Conservation (phyloP, 1,284 basidiomycete genomes). For the Irpex lacteus region DNA sequence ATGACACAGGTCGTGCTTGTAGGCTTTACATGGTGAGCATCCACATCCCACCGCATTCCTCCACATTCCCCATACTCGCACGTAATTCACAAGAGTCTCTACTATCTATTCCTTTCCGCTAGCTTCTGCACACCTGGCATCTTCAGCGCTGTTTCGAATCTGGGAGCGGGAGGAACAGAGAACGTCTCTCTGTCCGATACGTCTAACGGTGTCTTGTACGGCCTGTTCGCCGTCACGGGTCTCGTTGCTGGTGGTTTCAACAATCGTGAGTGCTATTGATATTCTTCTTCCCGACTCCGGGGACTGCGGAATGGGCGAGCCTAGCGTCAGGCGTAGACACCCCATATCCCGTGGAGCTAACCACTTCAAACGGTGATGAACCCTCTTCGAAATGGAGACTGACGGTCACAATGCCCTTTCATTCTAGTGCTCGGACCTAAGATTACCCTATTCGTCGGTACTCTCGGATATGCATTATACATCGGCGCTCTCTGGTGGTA, state of each 20-base stretch:
- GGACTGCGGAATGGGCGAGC: neutral
- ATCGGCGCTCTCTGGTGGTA: slow-evolving; percentile 42
- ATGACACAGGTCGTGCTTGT: slow-evolving; percentile 41
- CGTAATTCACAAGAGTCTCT: neutral
- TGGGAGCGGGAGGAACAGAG: slow-evolving; percentile 44
- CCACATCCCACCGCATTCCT: neutral
- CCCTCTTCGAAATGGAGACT: neutral
- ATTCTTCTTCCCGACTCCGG: no score
- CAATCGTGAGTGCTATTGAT: slow-evolving; percentile 34
- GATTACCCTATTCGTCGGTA: slow-evolving; percentile 45
- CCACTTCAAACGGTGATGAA: neutral
- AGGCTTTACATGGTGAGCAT: slow-evolving; percentile 38
- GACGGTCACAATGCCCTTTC: neutral
- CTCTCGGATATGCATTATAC: slow-evolving; percentile 45
- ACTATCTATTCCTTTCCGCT: neutral
- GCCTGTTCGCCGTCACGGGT: slow-evolving; percentile 41
- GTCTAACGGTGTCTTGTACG: slow-evolving; percentile 43
- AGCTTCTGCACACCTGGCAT: slow-evolving; percentile 45
- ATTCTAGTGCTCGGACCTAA: slow-evolving; percentile 40
- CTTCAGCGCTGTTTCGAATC: slow-evolving; percentile 45
- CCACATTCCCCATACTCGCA: no score
- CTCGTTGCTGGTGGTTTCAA: slow-evolving; percentile 45
- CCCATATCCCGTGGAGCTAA: neutral
- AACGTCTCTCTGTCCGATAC: slow-evolving; percentile 39
- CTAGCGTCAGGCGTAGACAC: neutral